Evolutionary conservation across 1,284 basidiomycete species (phyloP).

Genomic region (Sanguinoderma infundibulare): DNA sequence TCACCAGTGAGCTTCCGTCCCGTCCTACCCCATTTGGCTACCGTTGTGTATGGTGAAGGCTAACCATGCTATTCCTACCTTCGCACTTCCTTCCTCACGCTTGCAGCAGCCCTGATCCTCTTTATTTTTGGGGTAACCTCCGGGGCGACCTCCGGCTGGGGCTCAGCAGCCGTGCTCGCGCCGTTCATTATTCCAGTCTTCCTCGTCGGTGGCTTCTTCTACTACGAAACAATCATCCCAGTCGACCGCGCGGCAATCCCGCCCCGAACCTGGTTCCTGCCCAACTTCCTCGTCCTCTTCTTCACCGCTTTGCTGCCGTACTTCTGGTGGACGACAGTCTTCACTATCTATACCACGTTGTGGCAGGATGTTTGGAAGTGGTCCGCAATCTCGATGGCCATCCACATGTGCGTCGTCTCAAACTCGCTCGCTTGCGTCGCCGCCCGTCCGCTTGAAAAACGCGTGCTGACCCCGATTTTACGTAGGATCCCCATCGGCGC

Average conservation of each 20-base stretch:
- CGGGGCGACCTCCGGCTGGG: slow-evolving; percentile 49
- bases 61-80: not conserved
- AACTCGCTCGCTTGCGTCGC: too few species aligned
- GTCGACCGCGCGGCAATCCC: slow-evolving; percentile 44
- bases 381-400: slow-evolving; percentile 42
- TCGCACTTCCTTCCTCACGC: not conserved
- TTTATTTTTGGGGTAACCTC: slow-evolving; percentile 55
- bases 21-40: not conserved
- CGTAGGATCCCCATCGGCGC: slow-evolving; percentile 48
- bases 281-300: slow-evolving; percentile 46
- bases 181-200: slow-evolving; percentile 48
- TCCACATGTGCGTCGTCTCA: slow-evolving; percentile 40
- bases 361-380: slow-evolving; percentile 46
- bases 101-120: slow-evolving; percentile 38
- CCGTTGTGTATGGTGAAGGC: not conserved
- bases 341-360: slow-evolving; percentile 41
- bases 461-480: too few species aligned
- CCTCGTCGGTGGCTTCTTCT: slow-evolving; percentile 45
- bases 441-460: not conserved
- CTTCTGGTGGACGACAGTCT: slow-evolving; percentile 47
- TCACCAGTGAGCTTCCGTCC: slow-evolving; percentile 38
- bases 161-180: slow-evolving; percentile 42
- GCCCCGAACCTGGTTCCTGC: slow-evolving; percentile 46
- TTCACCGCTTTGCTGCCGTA: slow-evolving; percentile 44
- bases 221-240: slow-evolving; percentile 45